These are phyloP conservation scores for Pelargonium australe DNA, from an alignment of 441 rosid genomes.

Conservation along the genomic window DNA sequence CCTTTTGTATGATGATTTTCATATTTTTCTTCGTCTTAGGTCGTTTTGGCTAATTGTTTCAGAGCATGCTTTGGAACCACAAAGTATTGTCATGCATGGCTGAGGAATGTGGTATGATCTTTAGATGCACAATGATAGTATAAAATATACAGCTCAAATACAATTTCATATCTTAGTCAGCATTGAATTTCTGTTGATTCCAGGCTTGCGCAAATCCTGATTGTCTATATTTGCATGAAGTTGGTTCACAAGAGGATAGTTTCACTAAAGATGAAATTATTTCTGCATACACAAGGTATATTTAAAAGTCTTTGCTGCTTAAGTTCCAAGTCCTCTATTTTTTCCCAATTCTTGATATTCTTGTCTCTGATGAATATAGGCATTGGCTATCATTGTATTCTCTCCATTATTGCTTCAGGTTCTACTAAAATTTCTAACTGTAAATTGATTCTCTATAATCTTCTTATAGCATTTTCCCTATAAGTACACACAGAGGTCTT, in stretches of 20 bases:
- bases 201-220: constrained; percentile 89
- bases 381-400: neutral
- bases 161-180: constrained; percentile 5
- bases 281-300: constrained; percentile 67
- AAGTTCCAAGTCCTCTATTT: neutral
- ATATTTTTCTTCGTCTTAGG: constrained; percentile 14
- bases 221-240: constrained; percentile 82
- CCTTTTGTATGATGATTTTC: neutral
- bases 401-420: neutral
- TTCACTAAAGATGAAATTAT: constrained; percentile 83
- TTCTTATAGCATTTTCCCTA: neutral
- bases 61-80: constrained; percentile 75
- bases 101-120: constrained; percentile 44
- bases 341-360: neutral
- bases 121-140: neutral
- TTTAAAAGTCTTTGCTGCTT: neutral
- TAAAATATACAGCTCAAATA: neutral
- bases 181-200: constrained; percentile 21
- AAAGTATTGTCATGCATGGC: constrained; percentile 74
- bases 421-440: neutral
- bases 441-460: neutral
- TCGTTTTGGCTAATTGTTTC: constrained; percentile 12
- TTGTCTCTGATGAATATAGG: neutral
- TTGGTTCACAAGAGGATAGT: constrained; percentile 87
- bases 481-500: no score